Conservation (phyloP, 1,284 basidiomycete species). For the Tremellales sp. region DNA sequence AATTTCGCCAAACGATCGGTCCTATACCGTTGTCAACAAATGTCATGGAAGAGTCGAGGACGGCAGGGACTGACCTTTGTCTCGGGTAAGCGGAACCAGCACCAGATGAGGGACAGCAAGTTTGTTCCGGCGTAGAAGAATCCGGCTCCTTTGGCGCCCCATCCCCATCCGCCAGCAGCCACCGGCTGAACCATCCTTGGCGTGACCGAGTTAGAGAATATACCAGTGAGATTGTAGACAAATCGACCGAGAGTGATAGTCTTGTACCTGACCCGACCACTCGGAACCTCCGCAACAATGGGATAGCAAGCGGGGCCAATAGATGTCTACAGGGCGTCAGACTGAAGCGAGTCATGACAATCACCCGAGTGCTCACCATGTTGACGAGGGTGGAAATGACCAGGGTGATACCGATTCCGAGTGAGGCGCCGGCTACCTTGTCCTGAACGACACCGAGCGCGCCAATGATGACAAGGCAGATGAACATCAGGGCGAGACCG, state of each 20-base stretch:
- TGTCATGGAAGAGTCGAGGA: constrained; percentile 16
- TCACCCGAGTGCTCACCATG: no score
- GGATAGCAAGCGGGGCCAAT: constrained; percentile 44
- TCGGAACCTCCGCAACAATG: constrained; percentile 49
- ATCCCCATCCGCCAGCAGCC: constrained; percentile 20
- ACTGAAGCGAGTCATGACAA: no score
- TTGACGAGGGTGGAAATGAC: constrained; percentile 24
- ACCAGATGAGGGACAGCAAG: constrained; percentile 10
- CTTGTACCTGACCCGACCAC: constrained; percentile 51
- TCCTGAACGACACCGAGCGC: constrained; percentile 37
- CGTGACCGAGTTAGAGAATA: constrained; percentile 19
- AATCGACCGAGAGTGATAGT: constrained; percentile 46
- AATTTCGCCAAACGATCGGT: constrained; percentile 20
- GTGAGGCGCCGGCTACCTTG: not conserved
- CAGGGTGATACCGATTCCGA: constrained; percentile 23
- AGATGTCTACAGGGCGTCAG: no score
- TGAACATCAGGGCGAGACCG: constrained; percentile 46
- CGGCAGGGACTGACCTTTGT: constrained; percentile 28
- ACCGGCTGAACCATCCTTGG: constrained; percentile 15
- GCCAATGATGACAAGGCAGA: constrained; percentile 48
- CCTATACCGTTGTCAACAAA: no score
- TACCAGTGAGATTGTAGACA: constrained; percentile 22
- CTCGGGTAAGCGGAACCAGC: constrained; percentile 44
- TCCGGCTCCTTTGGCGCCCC: constrained; percentile 34
- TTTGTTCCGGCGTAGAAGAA: constrained; percentile 43